A percentile compares a stretch with the other conserved stretches of the same genome.
Evolutionary conservation across 192 early-diverging fungal species (phyloP).

Genomic region (Oehlia diaphana): DNA sequence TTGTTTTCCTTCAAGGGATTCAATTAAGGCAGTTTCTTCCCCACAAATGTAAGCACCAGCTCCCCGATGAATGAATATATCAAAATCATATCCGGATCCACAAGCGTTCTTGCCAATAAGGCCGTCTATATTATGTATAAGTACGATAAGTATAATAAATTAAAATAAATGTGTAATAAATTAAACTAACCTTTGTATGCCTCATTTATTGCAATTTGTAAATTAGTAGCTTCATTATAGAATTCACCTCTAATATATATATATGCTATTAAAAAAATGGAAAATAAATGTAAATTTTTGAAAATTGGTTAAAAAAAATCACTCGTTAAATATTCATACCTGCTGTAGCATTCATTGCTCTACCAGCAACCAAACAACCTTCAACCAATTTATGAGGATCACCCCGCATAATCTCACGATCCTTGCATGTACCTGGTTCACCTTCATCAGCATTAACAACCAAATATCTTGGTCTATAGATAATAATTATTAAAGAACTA

Average conservation of each 20-base stretch:
- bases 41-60: slow-evolving; percentile 98
- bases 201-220: slow-evolving; percentile 94
- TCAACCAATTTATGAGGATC: slow-evolving; percentile 95
- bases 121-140: slow-evolving; percentile 52
- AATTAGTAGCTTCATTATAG: slow-evolving; percentile 92
- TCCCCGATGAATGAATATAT: slow-evolving; percentile 96
- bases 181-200: slow-evolving; percentile 71
- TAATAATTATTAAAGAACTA: not conserved
- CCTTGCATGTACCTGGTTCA: slow-evolving; percentile 98
- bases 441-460: slow-evolving; percentile 99
- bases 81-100: slow-evolving; percentile 94
- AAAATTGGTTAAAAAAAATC: not conserved
- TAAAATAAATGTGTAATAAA: not conserved
- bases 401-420: slow-evolving; percentile 92
- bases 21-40: slow-evolving; percentile 89
- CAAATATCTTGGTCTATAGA: slow-evolving; percentile 81
- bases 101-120: slow-evolving; percentile 99
- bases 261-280: slow-evolving; percentile 61
- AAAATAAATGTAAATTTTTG: not conserved
- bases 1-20: slow-evolving; percentile 93
- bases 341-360: slow-evolving; percentile 95
- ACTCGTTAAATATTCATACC: slow-evolving; percentile 35
- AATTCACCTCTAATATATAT: slow-evolving; percentile 98
- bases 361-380: slow-evolving; percentile 93
- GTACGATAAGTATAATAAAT: not conserved